Conservation (phyloP, 2,329 filamentous ascomycete genomes). For the Graphilbum ipis-grandicollis region DNA sequence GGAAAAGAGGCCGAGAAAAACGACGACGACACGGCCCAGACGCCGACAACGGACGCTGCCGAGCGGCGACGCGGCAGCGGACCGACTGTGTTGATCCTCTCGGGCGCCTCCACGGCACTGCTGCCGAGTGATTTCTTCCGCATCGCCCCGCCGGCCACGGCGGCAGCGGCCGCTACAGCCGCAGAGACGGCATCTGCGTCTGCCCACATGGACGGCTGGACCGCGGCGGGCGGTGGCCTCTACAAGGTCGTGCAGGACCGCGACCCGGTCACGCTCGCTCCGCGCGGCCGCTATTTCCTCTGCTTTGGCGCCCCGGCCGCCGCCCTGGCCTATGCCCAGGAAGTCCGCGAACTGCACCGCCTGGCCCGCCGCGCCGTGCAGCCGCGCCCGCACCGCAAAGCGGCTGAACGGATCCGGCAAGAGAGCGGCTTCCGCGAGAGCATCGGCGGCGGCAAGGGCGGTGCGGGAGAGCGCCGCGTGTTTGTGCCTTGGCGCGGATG, state of each 20-base stretch:
- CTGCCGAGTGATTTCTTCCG: conserved; percentile 54
- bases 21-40: not conserved
- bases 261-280: conserved; percentile 43
- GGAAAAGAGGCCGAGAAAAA: too few relatives aligned
- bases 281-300: conserved; percentile 49
- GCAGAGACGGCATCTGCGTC: not conserved
- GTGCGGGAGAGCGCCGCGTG: too few relatives aligned
- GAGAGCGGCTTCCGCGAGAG: conserved; percentile 10
- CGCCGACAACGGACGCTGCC: not conserved
- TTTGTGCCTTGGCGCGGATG: not conserved
- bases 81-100: conserved; percentile 32
- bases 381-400: conserved; percentile 15
- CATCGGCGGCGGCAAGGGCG: too few relatives aligned
- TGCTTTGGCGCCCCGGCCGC: conserved; percentile 45
- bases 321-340: conserved; percentile 42
- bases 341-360: conserved; percentile 30
- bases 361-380: conserved; percentile 13
- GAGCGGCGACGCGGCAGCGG: not conserved
- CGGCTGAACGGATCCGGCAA: too few relatives aligned
- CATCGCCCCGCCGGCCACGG: conserved; percentile 37
- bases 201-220: conserved; percentile 50
- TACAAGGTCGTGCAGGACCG: conserved; percentile 43
- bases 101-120: conserved; percentile 39
- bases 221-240: conserved; percentile 18
- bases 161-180: too few relatives aligned